A percentile compares a stretch with the other conserved stretches of the same genome.
Conservation (phyloP, 345 rosid species). For the Eucalyptus viminalis region DNA sequence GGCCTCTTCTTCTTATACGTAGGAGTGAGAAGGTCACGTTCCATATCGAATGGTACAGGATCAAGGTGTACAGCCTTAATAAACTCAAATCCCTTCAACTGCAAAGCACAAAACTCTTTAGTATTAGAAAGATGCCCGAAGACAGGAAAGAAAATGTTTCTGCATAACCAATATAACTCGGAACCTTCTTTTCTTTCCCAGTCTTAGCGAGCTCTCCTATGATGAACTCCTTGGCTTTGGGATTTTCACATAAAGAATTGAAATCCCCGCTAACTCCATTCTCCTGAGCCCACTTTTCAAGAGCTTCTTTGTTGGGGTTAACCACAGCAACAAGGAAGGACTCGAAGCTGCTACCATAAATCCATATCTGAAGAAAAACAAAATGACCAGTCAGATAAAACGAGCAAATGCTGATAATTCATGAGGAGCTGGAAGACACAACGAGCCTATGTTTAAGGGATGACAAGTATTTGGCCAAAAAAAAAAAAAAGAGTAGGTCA, state of each 20-base stretch:
- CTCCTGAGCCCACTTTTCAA: constrained; percentile 73
- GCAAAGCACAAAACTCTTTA: neutral
- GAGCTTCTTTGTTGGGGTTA: constrained; percentile 69
- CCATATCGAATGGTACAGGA: constrained; percentile 78
- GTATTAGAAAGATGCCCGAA: neutral
- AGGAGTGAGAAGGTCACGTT: constrained; percentile 85
- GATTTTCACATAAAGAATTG: constrained; percentile 51
- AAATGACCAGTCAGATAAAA: neutral
- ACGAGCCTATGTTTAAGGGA: neutral
- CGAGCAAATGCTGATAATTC: neutral
- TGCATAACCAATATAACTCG: neutral
- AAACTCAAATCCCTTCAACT: constrained; percentile 90
- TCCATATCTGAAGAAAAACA: constrained; percentile 53
- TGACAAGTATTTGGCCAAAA: neutral
- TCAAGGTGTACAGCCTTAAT: constrained; percentile 76
- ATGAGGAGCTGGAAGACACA: neutral
- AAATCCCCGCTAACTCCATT: constrained; percentile 56
- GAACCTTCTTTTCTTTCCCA: constrained; percentile 76
- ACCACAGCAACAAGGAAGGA: constrained; percentile 80
- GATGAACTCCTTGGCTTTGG: constrained; percentile 51
- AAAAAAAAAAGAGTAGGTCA: neutral
- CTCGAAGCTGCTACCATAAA: constrained; percentile 95
- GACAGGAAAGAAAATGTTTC: neutral
- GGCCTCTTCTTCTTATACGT: constrained; percentile 95
- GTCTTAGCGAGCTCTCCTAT: constrained; percentile 58